Conservation (phyloP, 2,329 filamentous ascomycete genomes). For the Nigrospora oryzae region DNA sequence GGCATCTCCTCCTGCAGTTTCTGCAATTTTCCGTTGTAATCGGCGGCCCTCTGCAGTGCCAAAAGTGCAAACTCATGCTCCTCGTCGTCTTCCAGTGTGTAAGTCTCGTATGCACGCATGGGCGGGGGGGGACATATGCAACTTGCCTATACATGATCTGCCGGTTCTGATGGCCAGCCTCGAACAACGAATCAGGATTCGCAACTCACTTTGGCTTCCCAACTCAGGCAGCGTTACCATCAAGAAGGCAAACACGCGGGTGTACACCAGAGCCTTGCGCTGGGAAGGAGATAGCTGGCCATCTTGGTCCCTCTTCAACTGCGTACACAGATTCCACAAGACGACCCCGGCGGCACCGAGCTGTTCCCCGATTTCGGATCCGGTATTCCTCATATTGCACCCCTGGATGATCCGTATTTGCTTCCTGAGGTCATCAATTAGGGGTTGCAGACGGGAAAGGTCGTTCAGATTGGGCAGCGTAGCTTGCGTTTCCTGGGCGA, state of each 20-base stretch:
- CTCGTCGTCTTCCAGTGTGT: constrained; percentile 29
- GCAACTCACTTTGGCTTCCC: constrained; percentile 12
- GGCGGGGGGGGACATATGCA: constrained; percentile 13
- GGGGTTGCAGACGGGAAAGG: constrained; percentile 9
- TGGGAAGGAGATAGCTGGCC: constrained; percentile 8
- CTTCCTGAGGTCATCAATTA: constrained; percentile 31
- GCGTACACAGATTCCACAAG: constrained; percentile 61
- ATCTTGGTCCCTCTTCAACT: constrained; percentile 30
- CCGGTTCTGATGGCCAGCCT: constrained; percentile 60
- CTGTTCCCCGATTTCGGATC: constrained; percentile 25
- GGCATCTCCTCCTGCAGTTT: constrained; percentile 15
- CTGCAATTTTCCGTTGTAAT: constrained; percentile 37
- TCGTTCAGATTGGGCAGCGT: no score
- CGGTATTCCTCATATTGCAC: constrained; percentile 21
- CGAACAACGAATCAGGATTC: constrained; percentile 47
- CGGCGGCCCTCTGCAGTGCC: constrained; percentile 55
- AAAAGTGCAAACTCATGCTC: constrained; percentile 50
- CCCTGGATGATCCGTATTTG: constrained; percentile 24
- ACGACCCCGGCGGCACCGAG: constrained; percentile 47
- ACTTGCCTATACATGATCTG: constrained; percentile 52
- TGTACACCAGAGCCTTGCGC: constrained; percentile 26
- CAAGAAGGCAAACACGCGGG: constrained; percentile 53
- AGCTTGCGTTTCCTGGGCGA: no score
- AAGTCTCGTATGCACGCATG: constrained; percentile 5
- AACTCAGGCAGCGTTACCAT: constrained; percentile 52